phyloP scores from a whole-genome alignment of 192 early-diverging fungal species.

The Paraglomus occultum region DNA sequence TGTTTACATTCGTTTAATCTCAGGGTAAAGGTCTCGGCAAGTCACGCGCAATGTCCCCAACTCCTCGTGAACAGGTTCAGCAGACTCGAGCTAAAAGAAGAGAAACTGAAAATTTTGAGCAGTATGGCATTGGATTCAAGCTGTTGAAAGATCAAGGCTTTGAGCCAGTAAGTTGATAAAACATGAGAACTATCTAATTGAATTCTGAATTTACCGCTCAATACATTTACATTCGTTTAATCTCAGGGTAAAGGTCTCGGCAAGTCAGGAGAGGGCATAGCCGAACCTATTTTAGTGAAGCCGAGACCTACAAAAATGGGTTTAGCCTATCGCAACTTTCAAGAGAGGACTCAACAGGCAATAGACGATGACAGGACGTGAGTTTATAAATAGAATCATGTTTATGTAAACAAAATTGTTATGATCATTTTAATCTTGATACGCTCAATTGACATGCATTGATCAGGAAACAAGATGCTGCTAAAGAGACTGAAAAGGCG shows the following conservation, averaged over 20 bases:
- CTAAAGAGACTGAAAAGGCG: slow-evolving; percentile 31
- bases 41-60: too few species aligned
- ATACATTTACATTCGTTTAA: background rate
- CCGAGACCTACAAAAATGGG: slow-evolving; percentile 78
- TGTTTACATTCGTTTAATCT: background rate
- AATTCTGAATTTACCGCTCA: background rate
- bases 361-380: slow-evolving; percentile 49
- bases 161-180: slow-evolving; percentile 39
- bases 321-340: slow-evolving; percentile 77
- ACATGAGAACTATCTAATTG: background rate
- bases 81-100: background rate
- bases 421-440: slow-evolving; percentile 25
- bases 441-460: slow-evolving; percentile 33
- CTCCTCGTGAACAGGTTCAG: too few species aligned
- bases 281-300: slow-evolving; percentile 89
- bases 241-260: slow-evolving; percentile 84
- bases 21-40: slow-evolving; percentile 64
- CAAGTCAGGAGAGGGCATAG: slow-evolving; percentile 77
- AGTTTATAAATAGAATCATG: slow-evolving; percentile 5
- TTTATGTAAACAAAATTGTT: too few species aligned
- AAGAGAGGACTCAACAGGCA: slow-evolving; percentile 69
- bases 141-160: slow-evolving; percentile 93
- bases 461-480: slow-evolving; percentile 29
- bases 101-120: slow-evolving; percentile 25
- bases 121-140: slow-evolving; percentile 67